Conservation (phyloP, 2,329 filamentous ascomycete species). For the Rutstroemia sp. region DNA sequence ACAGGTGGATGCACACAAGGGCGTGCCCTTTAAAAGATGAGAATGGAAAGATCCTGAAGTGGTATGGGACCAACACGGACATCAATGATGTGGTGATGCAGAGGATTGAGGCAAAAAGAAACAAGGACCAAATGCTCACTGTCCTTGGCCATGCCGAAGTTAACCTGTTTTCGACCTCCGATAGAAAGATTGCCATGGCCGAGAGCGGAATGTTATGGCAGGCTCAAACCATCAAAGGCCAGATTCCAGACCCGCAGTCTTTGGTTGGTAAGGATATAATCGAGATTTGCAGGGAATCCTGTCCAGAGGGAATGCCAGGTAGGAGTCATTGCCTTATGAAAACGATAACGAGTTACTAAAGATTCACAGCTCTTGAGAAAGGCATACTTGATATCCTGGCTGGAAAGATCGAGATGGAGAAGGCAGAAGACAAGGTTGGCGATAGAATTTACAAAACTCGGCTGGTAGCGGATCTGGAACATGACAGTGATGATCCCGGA, state of each 20-base stretch:
- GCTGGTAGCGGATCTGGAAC: slow-evolving; percentile 20
- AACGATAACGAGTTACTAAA: background rate
- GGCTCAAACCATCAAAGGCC: background rate
- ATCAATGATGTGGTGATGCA: slow-evolving; percentile 21
- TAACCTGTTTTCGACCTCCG: slow-evolving; percentile 19
- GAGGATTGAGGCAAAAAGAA: slow-evolving; percentile 19
- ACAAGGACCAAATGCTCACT: slow-evolving; percentile 18
- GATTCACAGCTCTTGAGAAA: slow-evolving; percentile 14
- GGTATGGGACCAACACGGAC: slow-evolving; percentile 23
- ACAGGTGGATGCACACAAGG: slow-evolving; percentile 22
- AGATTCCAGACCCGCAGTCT: slow-evolving; percentile 8
- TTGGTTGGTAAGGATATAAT: slow-evolving; percentile 15
- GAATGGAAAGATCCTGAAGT: slow-evolving; percentile 17
- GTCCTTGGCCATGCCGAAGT: slow-evolving; percentile 22
- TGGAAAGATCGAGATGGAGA: slow-evolving; percentile 17
- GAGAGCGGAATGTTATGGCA: slow-evolving; percentile 19
- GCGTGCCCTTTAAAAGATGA: slow-evolving; percentile 14
- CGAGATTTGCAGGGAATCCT: slow-evolving; percentile 7
- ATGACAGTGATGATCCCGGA: slow-evolving; percentile 15
- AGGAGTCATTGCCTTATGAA: background rate
- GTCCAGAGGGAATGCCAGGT: slow-evolving; percentile 11
- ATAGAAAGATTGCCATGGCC: slow-evolving; percentile 15
- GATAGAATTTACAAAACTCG: slow-evolving; percentile 16
- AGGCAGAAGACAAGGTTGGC: slow-evolving; percentile 17
- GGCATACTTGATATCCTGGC: slow-evolving; percentile 15